phyloP scores from a whole-genome alignment of 2,329 filamentous ascomycete species.

The Geosmithia flava region DNA sequence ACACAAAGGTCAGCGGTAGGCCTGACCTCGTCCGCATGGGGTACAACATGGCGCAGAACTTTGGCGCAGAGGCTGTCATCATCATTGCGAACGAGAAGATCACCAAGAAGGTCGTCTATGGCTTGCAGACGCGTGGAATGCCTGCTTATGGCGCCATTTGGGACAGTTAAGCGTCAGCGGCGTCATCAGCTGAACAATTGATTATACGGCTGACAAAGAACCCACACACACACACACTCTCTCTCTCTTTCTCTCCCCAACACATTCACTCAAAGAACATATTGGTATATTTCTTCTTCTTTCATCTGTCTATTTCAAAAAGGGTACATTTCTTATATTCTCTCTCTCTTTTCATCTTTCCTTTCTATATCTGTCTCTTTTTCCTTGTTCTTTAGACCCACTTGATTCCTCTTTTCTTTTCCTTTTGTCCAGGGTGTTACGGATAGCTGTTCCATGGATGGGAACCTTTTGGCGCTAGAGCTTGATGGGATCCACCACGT shows the following conservation, averaged over 20 bases:
- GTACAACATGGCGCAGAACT: conserved; percentile 37
- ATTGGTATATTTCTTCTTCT: not conserved
- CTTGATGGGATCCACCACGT: not conserved
- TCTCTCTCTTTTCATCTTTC: not conserved
- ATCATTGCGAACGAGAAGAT: conserved; percentile 54
- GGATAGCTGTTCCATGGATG: not conserved
- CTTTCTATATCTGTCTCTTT: not conserved
- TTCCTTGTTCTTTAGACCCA: not conserved
- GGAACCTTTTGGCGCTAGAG: not conserved
- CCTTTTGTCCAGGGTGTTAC: not conserved
- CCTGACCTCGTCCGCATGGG: conserved; percentile 31
- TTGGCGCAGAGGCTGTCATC: conserved; percentile 52
- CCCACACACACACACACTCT: not conserved
- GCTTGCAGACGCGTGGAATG: conserved; percentile 47
- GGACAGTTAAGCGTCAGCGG: conserved; percentile 24
- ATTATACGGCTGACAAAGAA: too few species aligned
- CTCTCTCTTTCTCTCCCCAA: not conserved
- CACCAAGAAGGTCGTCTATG: conserved; percentile 51
- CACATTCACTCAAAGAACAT: not conserved
- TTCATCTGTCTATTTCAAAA: not conserved
- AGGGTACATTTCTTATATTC: not conserved
- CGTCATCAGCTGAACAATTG: not conserved
- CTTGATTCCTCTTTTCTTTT: not conserved
- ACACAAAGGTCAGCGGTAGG: conserved; percentile 43
- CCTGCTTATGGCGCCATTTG: conserved; percentile 59